These are phyloP conservation scores for Xylariaceae sp. DNA, from an alignment of 2,329 filamentous ascomycete species.

Conservation along the genomic window DNA sequence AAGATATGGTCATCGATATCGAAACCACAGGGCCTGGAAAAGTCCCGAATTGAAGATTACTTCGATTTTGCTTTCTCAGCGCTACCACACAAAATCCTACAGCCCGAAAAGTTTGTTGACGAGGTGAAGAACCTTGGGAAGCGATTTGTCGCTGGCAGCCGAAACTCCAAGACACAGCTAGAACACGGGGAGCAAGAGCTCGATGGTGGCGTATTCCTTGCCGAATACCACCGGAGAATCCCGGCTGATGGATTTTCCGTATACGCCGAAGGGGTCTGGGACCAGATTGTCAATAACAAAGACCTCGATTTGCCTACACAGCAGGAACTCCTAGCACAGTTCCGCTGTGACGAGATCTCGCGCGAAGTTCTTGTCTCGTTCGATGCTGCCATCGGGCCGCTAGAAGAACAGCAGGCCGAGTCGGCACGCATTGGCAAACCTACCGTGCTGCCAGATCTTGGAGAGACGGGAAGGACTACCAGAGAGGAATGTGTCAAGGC, in stretches of 20 bases:
- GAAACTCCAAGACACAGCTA: slow-evolving; percentile 60
- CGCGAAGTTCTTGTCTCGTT: slow-evolving; percentile 83
- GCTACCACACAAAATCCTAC: slow-evolving; percentile 92
- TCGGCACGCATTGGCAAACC: slow-evolving; percentile 70
- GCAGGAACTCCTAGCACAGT: slow-evolving; percentile 94
- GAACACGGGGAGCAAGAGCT: slow-evolving; percentile 67
- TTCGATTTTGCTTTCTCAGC: slow-evolving; percentile 98
- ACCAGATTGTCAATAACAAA: slow-evolving; percentile 98
- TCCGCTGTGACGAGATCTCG: slow-evolving; percentile 94
- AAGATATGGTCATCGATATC: slow-evolving; percentile 92
- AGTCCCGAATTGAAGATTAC: slow-evolving; percentile 89
- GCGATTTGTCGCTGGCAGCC: slow-evolving; percentile 79
- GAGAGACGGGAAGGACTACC: slow-evolving; percentile 67
- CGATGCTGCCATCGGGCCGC: slow-evolving; percentile 74
- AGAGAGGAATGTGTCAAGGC: slow-evolving; percentile 71
- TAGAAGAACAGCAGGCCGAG: slow-evolving; percentile 83
- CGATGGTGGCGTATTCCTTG: slow-evolving; percentile 79
- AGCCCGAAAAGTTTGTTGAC: slow-evolving; percentile 82
- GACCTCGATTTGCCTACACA: slow-evolving; percentile 95
- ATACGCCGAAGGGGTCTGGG: slow-evolving; percentile 94
- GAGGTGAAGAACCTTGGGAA: slow-evolving; percentile 78
- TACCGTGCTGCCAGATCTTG: slow-evolving; percentile 71
- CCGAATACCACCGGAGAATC: slow-evolving; percentile 93
- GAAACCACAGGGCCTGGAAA: slow-evolving; percentile 85
- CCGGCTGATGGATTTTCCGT: slow-evolving; percentile 95